These are phyloP conservation scores for Cladophialophora chaetospira DNA, from an alignment of 2,329 filamentous ascomycete genomes.

Conservation along the genomic window DNA sequence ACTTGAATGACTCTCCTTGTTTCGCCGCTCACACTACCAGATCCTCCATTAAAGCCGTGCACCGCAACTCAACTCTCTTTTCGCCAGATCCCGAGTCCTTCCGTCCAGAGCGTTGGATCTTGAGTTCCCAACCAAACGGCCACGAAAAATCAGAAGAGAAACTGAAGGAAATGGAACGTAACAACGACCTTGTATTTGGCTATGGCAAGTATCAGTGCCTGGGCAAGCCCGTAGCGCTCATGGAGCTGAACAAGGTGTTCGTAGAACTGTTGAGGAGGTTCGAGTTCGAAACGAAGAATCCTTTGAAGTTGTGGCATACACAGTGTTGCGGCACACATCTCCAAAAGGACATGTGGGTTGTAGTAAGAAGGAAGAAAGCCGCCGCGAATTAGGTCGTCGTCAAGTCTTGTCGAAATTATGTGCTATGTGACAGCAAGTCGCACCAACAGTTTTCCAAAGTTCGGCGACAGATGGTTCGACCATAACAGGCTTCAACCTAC, in stretches of 20 bases:
- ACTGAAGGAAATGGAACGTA: slow-evolving; percentile 43
- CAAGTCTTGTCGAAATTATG: no score
- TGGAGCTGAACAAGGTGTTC: slow-evolving; percentile 54
- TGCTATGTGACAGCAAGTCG: no score
- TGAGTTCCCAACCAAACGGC: not conserved
- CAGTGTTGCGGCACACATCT: slow-evolving; percentile 21
- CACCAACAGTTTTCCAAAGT: no score
- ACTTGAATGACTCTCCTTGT: slow-evolving; percentile 19
- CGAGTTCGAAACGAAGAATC: slow-evolving; percentile 20
- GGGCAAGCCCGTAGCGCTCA: slow-evolving; percentile 51
- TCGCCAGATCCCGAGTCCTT: slow-evolving; percentile 48
- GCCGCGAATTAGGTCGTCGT: no score
- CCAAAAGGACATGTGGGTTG: slow-evolving; percentile 27
- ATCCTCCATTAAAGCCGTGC: slow-evolving; percentile 39
- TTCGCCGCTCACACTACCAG: slow-evolving; percentile 36
- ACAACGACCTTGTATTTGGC: slow-evolving; percentile 49
- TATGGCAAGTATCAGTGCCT: slow-evolving; percentile 50
- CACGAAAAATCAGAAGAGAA: slow-evolving; percentile 39
- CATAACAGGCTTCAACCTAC: no score
- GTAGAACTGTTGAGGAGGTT: slow-evolving; percentile 39
- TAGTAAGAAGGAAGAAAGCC: not conserved
- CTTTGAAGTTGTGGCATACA: slow-evolving; percentile 11
- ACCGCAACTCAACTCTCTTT: slow-evolving; percentile 40
- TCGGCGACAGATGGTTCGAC: no score
- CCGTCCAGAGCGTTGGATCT: slow-evolving; percentile 55